Evolutionary conservation across 2,329 filamentous ascomycete genomes (phyloP).

Genomic region (Lasiodiplodia sp.): DNA sequence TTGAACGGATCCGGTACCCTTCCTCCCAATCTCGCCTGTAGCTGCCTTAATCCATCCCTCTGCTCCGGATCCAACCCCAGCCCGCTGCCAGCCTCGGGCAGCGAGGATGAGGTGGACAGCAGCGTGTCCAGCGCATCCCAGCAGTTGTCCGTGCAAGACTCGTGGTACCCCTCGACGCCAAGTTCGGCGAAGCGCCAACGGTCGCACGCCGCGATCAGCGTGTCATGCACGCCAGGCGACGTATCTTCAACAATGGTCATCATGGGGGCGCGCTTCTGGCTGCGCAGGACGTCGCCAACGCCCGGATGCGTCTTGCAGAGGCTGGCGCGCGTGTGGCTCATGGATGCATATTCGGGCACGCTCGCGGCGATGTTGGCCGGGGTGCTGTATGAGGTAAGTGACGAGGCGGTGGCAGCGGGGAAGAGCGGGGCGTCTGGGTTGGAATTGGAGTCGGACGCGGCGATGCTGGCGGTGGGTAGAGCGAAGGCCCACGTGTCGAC

Average conservation of each 20-base stretch:
- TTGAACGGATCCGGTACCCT: slow-evolving; percentile 15
- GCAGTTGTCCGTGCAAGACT: slow-evolving; percentile 52
- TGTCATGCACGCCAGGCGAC: slow-evolving; percentile 57
- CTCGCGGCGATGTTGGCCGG: slow-evolving; percentile 46
- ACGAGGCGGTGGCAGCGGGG: slow-evolving; percentile 52
- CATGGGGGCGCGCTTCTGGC: slow-evolving; percentile 56
- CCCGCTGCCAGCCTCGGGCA: slow-evolving; percentile 42
- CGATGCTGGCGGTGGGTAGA: slow-evolving; percentile 37
- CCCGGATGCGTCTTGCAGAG: slow-evolving; percentile 46
- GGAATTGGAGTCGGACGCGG: not conserved
- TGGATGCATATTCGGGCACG: slow-evolving; percentile 54
- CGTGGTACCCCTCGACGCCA: slow-evolving; percentile 53
- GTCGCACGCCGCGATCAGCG: slow-evolving; percentile 57
- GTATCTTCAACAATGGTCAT: slow-evolving; percentile 55
- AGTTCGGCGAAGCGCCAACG: slow-evolving; percentile 52
- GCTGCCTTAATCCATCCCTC: slow-evolving; percentile 44
- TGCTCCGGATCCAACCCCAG: slow-evolving; percentile 53
- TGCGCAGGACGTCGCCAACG: slow-evolving; percentile 46
- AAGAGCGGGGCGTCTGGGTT: slow-evolving; percentile 18
- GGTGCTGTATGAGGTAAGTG: slow-evolving; percentile 56
- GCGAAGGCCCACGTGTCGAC: slow-evolving; percentile 60
- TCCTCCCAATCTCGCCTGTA: slow-evolving; percentile 9
- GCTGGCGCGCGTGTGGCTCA: slow-evolving; percentile 53
- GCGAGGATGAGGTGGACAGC: not conserved
- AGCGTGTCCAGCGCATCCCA: slow-evolving; percentile 20